phyloP scores from a whole-genome alignment of 306 rosid species.

The Leucaena leucocephala region DNA sequence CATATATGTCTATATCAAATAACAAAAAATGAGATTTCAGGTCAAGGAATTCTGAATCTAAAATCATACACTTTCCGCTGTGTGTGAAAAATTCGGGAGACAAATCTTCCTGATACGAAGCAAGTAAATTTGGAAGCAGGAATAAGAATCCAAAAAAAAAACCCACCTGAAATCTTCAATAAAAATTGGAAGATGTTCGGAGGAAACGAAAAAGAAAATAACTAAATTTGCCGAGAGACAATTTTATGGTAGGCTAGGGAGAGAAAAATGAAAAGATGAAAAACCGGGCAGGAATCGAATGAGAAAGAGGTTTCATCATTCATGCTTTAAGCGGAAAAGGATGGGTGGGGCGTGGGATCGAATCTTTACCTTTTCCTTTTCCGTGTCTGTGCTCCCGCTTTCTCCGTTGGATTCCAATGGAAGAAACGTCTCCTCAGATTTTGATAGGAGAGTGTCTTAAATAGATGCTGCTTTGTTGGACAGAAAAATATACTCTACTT shows the following conservation, averaged over 20 bases:
- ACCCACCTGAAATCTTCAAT: neutral
- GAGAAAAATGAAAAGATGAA: neutral
- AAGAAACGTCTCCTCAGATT: neutral
- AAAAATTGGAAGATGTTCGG: neutral
- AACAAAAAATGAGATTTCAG: conserved; percentile 6
- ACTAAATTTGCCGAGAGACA: neutral
- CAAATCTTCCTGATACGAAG: neutral
- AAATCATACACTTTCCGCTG: neutral
- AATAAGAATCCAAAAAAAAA: neutral
- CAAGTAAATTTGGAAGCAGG: neutral
- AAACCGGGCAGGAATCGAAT: neutral
- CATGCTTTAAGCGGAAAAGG: conserved; percentile 17
- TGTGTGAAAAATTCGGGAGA: neutral
- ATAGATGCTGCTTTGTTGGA: no score
- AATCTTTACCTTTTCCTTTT: conserved; percentile 34
- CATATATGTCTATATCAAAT: neutral
- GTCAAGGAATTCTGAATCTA: conserved; percentile 22
- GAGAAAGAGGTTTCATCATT: neutral
- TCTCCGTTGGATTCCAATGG: conserved; percentile 20
- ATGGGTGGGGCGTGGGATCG: conserved; percentile 27
- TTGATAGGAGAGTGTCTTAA: neutral
- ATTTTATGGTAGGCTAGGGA: neutral
- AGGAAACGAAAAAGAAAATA: neutral
- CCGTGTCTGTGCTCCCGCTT: conserved; percentile 50
- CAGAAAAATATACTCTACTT: no score